Conservation (phyloP, 2,329 filamentous ascomycete species). For the Sclerotinia nivalis region DNA sequence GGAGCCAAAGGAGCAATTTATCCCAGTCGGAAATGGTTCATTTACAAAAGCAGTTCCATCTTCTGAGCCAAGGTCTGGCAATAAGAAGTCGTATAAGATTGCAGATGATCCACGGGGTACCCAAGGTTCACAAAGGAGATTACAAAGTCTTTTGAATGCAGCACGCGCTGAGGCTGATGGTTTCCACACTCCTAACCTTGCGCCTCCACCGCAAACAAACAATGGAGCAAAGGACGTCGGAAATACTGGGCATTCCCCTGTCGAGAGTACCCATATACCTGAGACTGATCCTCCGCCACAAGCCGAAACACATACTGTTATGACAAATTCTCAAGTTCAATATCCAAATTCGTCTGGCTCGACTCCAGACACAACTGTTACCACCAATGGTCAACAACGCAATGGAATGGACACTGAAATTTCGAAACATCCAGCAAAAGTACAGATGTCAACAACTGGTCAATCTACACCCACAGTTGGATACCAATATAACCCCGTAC, state of each 20-base stretch:
- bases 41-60: not conserved
- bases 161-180: constrained; percentile 13
- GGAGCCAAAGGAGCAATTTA: constrained; percentile 3
- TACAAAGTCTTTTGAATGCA: constrained; percentile 18
- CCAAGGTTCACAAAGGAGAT: constrained; percentile 14
- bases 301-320: not conserved
- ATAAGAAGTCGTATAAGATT: constrained; percentile 18
- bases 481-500: not conserved
- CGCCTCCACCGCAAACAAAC: not conserved
- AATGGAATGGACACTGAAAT: not conserved
- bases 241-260: not conserved
- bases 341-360: not conserved
- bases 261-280: not conserved
- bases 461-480: not conserved
- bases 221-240: not conserved
- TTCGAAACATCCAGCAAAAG: not conserved
- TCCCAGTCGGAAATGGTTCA: not conserved
- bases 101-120: constrained; percentile 12
- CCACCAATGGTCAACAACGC: not conserved
- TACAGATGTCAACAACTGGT: not conserved
- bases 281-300: not conserved
- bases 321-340: not conserved
- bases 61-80: constrained; percentile 1
- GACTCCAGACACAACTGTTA: not conserved
- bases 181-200: not conserved